A percentile compares a stretch with the other conserved stretches of the same genome.
Evolutionary conservation across 2,329 filamentous ascomycete genomes (phyloP).

Genomic region (Dactylonectria macrodidyma): DNA sequence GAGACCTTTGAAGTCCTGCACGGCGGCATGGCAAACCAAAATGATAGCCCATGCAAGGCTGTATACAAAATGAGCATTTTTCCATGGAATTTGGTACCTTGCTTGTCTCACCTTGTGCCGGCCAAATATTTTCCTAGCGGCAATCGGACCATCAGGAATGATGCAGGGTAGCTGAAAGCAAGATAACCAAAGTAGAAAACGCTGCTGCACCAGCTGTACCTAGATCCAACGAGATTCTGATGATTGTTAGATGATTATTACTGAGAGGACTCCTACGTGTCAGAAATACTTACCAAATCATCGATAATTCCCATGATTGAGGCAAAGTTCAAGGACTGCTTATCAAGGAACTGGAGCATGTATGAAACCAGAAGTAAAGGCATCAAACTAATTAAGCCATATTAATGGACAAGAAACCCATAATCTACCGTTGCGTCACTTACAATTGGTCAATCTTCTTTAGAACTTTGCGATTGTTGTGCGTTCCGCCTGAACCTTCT

Average conservation of each 20-base stretch:
- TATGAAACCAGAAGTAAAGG: constrained; percentile 42
- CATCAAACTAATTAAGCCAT: constrained; percentile 30
- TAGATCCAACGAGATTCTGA: constrained; percentile 33
- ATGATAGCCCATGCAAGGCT: constrained; percentile 40
- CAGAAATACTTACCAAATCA: constrained; percentile 22
- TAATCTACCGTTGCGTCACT: not conserved
- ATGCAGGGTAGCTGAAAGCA: constrained; percentile 42
- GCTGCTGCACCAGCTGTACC: constrained; percentile 44
- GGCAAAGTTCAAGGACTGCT: constrained; percentile 43
- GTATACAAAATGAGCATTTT: not conserved
- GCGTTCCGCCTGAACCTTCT: not conserved
- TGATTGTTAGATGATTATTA: not conserved
- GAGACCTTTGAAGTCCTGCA: constrained; percentile 35
- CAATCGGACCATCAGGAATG: constrained; percentile 41
- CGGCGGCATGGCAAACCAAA: constrained; percentile 39
- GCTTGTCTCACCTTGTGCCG: constrained; percentile 29
- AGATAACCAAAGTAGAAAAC: constrained; percentile 45
- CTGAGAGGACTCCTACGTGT: rapidly evolving
- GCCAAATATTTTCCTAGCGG: constrained; percentile 40
- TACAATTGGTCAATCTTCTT: constrained; percentile 40
- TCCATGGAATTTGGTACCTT: rapidly evolving
- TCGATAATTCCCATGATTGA: constrained; percentile 45
- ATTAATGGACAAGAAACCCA: not conserved
- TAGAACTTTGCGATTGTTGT: constrained; percentile 8
- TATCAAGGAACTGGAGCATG: constrained; percentile 44